phyloP scores from a whole-genome alignment of 2,329 filamentous ascomycete species.

The Ceratocystis destructans region DNA sequence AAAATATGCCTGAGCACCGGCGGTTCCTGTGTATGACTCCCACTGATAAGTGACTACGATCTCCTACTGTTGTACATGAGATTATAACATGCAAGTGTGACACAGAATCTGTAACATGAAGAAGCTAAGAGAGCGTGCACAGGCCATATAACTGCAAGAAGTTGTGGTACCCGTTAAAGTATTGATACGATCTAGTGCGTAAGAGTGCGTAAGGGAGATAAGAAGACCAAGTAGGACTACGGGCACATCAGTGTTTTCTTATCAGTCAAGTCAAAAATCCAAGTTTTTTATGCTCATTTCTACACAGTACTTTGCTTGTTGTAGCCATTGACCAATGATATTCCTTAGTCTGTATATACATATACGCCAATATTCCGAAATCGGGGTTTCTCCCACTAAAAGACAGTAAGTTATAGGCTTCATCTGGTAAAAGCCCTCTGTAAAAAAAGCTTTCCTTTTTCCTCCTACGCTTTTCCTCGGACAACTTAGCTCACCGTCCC shows the following conservation, averaged over 20 bases:
- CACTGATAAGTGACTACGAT: not conserved
- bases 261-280: not conserved
- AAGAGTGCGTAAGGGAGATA: not conserved
- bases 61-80: not conserved
- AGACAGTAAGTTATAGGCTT: not conserved
- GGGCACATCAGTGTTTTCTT: not conserved
- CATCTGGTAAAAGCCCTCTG: not conserved
- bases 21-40: constrained; percentile 6
- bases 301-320: not conserved
- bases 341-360: not conserved
- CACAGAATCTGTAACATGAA: constrained; percentile 5
- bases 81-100: constrained; percentile 10
- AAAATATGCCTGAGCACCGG: not conserved
- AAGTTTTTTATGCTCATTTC: not conserved
- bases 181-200: not conserved
- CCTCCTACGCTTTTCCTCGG: not conserved
- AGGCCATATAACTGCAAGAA: not conserved
- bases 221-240: not conserved
- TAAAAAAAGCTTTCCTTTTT: not conserved
- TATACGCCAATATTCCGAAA: not conserved
- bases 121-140: not conserved
- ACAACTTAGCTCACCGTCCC: not conserved
- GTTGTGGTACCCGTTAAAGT: not conserved
- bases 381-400: not conserved
- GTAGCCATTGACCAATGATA: not conserved